These are phyloP conservation scores for Bipolaris sorokiniana DNA, from an alignment of 2,329 filamentous ascomycete genomes.

Conservation along the genomic window DNA sequence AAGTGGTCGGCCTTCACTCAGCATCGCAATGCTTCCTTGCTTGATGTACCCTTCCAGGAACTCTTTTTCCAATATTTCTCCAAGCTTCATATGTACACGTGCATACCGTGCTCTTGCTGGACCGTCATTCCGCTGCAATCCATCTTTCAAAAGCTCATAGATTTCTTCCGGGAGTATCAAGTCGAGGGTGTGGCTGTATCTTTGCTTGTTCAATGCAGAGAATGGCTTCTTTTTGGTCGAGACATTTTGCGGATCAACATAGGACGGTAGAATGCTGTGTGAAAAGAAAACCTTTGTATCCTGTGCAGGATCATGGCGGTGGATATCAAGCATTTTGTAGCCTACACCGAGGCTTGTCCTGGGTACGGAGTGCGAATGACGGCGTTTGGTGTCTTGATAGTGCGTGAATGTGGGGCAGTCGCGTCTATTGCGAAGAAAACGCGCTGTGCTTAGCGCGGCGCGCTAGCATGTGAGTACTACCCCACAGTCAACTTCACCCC, in stretches of 20 bases:
- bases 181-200: constrained; percentile 74
- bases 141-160: constrained; percentile 61
- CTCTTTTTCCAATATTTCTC: constrained; percentile 71
- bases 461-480: constrained; percentile 8
- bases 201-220: constrained; percentile 67
- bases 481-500: not conserved
- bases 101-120: constrained; percentile 61
- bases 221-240: constrained; percentile 76
- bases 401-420: constrained; percentile 5
- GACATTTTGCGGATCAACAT: constrained; percentile 67
- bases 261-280: constrained; percentile 67
- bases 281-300: constrained; percentile 75
- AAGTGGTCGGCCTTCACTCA: constrained; percentile 76
- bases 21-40: constrained; percentile 78
- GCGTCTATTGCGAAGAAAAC: constrained; percentile 12
- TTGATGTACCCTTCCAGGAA: constrained; percentile 91
- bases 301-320: constrained; percentile 39
- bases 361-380: not conserved
- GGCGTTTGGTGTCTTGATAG: not conserved
- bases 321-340: constrained; percentile 44
- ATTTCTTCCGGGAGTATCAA: constrained; percentile 73
- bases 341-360: not conserved
- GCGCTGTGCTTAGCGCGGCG: constrained; percentile 8
- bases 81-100: constrained; percentile 73
- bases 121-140: constrained; percentile 54